These are phyloP conservation scores for Zygotorulaspora florentina DNA, from an alignment of 805 yeast species.

Conservation along the genomic window DNA sequence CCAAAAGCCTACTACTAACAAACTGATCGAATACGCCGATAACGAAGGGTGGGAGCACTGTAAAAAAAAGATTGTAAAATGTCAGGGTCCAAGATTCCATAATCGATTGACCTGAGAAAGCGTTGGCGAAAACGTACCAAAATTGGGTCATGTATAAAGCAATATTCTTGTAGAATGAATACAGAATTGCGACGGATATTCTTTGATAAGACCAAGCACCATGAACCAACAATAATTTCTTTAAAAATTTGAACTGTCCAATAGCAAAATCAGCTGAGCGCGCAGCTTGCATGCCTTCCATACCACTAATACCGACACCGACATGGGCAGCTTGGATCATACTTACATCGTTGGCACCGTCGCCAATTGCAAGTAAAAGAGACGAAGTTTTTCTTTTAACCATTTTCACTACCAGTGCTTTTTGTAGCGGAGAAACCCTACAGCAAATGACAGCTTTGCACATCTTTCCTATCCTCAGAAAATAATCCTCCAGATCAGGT, in stretches of 20 bases:
- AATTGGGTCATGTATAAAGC: conserved; percentile 96
- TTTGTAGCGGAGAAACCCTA: conserved; percentile 95
- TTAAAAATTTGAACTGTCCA: conserved; percentile 87
- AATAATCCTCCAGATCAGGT: conserved; percentile 67
- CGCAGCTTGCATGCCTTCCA: conserved; percentile 99
- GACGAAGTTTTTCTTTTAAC: conserved; percentile 78
- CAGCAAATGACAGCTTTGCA: conserved; percentile 98
- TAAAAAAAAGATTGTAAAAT: conserved; percentile 88
- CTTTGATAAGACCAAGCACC: conserved; percentile 98
- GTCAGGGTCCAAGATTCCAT: conserved; percentile 98
- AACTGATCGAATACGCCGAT: conserved; percentile 96
- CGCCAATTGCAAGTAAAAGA: conserved; percentile 86
- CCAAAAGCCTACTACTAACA: conserved; percentile 82
- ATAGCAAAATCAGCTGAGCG: conserved; percentile 96
- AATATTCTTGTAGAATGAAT: conserved; percentile 93
- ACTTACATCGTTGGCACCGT: conserved; percentile 98
- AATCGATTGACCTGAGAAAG: conserved; percentile 91
- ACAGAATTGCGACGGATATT: conserved; percentile 84
- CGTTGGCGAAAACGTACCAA: conserved; percentile 93
- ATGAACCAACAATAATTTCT: conserved; percentile 81
- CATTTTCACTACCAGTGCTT: conserved; percentile 91
- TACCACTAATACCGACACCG: conserved; percentile 97
- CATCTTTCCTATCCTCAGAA: conserved; percentile 72
- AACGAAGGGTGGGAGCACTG: conserved; percentile 93
- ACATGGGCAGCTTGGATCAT: conserved; percentile 99